phyloP scores from a whole-genome alignment of 352 stramenopile genomes.

The Phytopythium kandeliae region DNA sequence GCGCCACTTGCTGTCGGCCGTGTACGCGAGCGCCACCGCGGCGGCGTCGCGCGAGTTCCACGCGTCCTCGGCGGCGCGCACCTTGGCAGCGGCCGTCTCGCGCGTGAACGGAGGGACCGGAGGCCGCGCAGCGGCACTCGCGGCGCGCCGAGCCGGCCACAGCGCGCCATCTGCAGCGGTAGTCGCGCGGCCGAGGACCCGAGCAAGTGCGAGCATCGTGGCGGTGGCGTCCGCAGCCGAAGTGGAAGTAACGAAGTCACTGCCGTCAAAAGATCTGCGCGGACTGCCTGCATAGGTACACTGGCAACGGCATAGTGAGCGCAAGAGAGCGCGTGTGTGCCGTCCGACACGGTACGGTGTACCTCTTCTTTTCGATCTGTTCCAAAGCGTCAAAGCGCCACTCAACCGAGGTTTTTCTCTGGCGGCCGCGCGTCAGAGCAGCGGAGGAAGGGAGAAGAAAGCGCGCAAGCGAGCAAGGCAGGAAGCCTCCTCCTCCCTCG shows the following conservation, averaged over 20 bases:
- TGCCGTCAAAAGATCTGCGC: not conserved
- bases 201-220: too few relatives aligned
- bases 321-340: not conserved
- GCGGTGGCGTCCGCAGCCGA: too few relatives aligned
- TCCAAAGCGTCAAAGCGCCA: not conserved
- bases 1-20: slow-evolving; percentile 70
- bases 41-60: slow-evolving; percentile 82
- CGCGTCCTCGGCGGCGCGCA: slow-evolving; percentile 81
- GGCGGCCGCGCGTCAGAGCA: too few relatives aligned
- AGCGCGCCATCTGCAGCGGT: too few relatives aligned
- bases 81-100: slow-evolving; percentile 73
- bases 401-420: not conserved
- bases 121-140: too few relatives aligned
- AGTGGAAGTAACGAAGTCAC: too few relatives aligned
- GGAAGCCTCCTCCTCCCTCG: too few relatives aligned
- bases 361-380: not conserved
- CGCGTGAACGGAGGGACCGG: slow-evolving; percentile 77
- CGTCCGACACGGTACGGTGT: not conserved
- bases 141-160: too few relatives aligned
- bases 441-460: too few relatives aligned
- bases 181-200: too few relatives aligned
- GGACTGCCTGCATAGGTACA: not conserved
- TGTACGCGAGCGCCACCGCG: slow-evolving; percentile 81
- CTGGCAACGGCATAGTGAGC: not conserved
- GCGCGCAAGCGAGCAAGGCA: too few relatives aligned